Evolutionary conservation across 1,284 basidiomycete species (phyloP).

Genomic region (Inonotus obliquus): DNA sequence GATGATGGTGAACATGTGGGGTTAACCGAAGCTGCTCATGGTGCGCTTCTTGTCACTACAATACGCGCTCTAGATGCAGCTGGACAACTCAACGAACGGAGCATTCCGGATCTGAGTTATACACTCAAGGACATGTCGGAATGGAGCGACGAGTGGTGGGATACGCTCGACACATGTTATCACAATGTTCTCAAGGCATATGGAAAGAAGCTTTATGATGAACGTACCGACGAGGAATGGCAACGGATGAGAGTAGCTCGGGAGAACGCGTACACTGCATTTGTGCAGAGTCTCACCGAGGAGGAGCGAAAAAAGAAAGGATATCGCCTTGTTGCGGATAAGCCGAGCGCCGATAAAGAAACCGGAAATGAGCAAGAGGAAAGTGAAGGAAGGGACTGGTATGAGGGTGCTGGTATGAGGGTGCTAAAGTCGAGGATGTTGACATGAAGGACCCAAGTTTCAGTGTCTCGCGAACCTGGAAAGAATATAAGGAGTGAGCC

Average conservation of each 20-base stretch:
- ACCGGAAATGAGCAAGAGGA: constrained; percentile 25
- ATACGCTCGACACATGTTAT: constrained; percentile 27
- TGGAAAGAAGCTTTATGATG: constrained; percentile 31
- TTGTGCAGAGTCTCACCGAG: constrained; percentile 26
- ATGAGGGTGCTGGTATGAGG: constrained; percentile 19
- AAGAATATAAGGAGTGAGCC: constrained; percentile 32
- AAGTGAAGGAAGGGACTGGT: constrained; percentile 29
- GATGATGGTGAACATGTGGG: constrained; percentile 35
- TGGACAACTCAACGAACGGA: constrained; percentile 26
- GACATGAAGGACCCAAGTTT: constrained; percentile 21
- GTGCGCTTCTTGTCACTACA: constrained; percentile 34
- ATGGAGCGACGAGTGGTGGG: constrained; percentile 29
- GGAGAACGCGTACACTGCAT: constrained; percentile 32
- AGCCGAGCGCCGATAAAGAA: constrained; percentile 22
- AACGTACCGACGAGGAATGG: constrained; percentile 28
- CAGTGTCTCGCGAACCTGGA: constrained; percentile 31
- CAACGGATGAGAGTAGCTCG: constrained; percentile 29
- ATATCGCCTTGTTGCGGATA: neutral
- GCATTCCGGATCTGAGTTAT: constrained; percentile 34
- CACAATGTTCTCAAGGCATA: constrained; percentile 33
- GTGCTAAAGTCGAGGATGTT: constrained; percentile 15
- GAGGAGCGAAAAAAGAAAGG: constrained; percentile 23
- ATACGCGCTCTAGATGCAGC: constrained; percentile 32
- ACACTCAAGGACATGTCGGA: constrained; percentile 29
- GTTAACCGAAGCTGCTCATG: constrained; percentile 34